Evolutionary conservation across 306 rosid genomes (phyloP).

Genomic region (Ormosia emarginata): DNA sequence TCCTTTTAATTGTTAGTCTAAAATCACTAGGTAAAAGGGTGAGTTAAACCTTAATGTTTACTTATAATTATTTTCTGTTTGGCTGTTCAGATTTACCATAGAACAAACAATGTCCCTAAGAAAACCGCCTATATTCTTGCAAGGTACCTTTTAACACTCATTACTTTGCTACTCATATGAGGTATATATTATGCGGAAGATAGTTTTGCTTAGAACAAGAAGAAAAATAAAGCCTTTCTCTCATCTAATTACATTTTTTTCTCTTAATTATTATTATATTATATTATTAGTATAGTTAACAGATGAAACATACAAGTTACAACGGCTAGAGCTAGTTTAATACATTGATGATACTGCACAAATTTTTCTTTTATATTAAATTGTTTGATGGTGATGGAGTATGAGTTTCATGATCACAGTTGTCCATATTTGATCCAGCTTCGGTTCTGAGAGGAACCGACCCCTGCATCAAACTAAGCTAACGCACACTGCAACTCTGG

Average conservation of each 20-base stretch:
- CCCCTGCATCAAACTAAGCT: constrained; percentile 31
- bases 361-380: not conserved
- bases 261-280: not conserved
- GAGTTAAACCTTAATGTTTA: no score
- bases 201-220: not conserved
- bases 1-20: no score
- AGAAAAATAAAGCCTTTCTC: not conserved
- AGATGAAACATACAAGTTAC: not conserved
- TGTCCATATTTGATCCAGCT: constrained; percentile 33
- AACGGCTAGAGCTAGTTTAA: constrained; percentile 4
- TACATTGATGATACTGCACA: constrained; percentile 18
- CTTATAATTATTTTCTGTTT: no score
- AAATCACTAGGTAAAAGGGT: no score
- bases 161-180: not conserved
- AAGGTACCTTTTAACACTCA: not conserved
- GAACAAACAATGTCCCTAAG: no score
- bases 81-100: no score
- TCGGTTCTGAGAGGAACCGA: constrained; percentile 25
- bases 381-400: constrained; percentile 15
- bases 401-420: constrained; percentile 18
- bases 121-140: not conserved
- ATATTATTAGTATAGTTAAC: constrained; percentile 10
- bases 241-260: not conserved
- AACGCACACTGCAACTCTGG: constrained; percentile 38
- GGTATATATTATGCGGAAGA: not conserved